phyloP scores from a whole-genome alignment of 2,329 filamentous ascomycete species.

The Leptographium galeiforme region DNA sequence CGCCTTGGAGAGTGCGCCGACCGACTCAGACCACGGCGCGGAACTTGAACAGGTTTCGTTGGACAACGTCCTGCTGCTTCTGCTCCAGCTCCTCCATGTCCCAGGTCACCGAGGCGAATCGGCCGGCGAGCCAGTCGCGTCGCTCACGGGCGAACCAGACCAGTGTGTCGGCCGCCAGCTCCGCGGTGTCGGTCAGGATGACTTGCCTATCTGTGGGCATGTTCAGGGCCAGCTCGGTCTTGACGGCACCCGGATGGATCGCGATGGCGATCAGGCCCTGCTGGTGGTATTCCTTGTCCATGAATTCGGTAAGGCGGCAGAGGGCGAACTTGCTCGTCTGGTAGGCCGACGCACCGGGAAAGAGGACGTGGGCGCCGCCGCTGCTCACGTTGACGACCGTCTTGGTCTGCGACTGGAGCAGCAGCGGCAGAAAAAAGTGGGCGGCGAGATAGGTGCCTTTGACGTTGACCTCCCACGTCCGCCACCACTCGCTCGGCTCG shows the following conservation, averaged over 20 bases:
- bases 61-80: constrained; percentile 27
- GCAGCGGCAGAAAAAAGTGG: constrained; percentile 3
- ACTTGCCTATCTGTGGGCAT: constrained; percentile 1
- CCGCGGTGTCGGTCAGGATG: constrained; percentile 21
- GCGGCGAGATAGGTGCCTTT: constrained; percentile 3
- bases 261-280: constrained; percentile 26
- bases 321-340: constrained; percentile 34
- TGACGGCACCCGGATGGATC: constrained; percentile 23
- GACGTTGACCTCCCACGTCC: constrained; percentile 3
- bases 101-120: constrained; percentile 31
- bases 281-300: constrained; percentile 23
- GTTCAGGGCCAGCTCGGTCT: constrained; percentile 19
- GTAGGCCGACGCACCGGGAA: constrained; percentile 27
- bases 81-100: constrained; percentile 30
- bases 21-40: not conserved
- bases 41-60: constrained; percentile 11
- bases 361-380: constrained; percentile 25
- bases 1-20: not conserved
- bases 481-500: constrained; percentile 6
- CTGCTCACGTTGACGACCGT: constrained; percentile 31
- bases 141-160: constrained; percentile 27
- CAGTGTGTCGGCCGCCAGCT: constrained; percentile 28
- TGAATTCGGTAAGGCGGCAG: constrained; percentile 24
- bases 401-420: not conserved
- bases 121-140: constrained; percentile 29